phyloP scores from a whole-genome alignment of 257 asterid species.

The Jasminum sambac region DNA sequence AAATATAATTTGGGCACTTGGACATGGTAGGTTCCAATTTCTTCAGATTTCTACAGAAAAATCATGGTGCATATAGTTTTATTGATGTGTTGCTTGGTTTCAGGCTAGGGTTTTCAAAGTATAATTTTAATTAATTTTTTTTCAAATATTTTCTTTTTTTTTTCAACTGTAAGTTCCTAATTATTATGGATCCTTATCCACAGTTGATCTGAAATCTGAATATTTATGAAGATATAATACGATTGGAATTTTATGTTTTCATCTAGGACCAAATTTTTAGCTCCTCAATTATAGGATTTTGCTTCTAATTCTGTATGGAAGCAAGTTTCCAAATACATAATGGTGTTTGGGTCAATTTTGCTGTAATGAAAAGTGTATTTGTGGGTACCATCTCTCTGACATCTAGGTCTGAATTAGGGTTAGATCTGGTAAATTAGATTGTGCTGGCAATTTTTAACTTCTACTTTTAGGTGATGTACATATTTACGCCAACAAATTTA shows the following conservation, averaged over 20 bases:
- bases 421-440: conserved; percentile 42
- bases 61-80: background rate
- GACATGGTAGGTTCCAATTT: background rate
- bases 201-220: background rate
- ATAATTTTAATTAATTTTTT: background rate
- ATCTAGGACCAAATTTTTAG: background rate
- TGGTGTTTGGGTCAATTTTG: background rate
- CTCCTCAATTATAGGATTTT: background rate
- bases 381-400: background rate
- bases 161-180: background rate
- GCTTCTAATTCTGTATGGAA: background rate
- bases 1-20: background rate
- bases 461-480: background rate
- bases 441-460: conserved; percentile 21
- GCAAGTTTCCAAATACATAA: background rate
- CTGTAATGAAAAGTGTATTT: background rate
- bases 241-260: background rate
- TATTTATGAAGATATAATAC: background rate
- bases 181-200: background rate
- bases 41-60: background rate
- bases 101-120: conserved; percentile 4
- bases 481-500: conserved; percentile 11
- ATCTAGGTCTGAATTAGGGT: conserved; percentile 41
- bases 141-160: background rate
- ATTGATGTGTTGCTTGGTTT: background rate